Percentiles rank a stretch among this genome's conserved stretches.
Conservation (phyloP, 305 asterid species). For the Andrographis paniculata region DNA sequence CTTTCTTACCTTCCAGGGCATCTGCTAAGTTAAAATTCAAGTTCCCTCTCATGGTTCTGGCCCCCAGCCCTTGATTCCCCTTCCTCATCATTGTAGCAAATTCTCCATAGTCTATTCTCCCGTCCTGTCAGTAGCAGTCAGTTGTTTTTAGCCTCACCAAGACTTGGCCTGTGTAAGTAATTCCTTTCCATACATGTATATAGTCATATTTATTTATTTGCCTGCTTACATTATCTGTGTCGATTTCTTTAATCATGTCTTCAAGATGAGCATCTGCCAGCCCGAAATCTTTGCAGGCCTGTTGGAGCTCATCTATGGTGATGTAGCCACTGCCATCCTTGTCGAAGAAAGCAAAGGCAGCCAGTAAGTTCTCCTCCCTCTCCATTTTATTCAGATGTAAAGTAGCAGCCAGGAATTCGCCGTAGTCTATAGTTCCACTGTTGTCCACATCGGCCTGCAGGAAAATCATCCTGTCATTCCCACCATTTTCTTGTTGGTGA, state of each 20-base stretch:
- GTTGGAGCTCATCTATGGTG: constrained; percentile 58
- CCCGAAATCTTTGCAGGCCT: constrained; percentile 56
- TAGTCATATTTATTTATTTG: too few relatives aligned
- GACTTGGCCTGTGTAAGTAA: background rate
- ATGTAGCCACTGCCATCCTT: constrained; percentile 70
- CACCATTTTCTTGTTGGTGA: too few relatives aligned
- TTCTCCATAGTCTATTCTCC: constrained; percentile 40
- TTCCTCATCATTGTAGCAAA: constrained; percentile 45
- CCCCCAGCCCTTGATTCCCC: constrained; percentile 29
- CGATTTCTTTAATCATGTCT: constrained; percentile 57
- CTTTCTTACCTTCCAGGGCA: constrained; percentile 19
- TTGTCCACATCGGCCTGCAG: constrained; percentile 64
- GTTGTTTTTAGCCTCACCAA: background rate
- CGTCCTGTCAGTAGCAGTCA: constrained; percentile 22
- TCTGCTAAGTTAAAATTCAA: constrained; percentile 30
- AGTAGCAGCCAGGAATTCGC: constrained; percentile 65
- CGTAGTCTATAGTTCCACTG: constrained; percentile 54
- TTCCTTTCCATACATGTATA: too few relatives aligned
- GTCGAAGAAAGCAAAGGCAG: constrained; percentile 66
- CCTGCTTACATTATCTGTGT: constrained; percentile 43
- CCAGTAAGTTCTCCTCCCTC: constrained; percentile 53
- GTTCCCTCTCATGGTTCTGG: constrained; percentile 37
- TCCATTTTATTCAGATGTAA: constrained; percentile 61
- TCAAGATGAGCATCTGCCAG: constrained; percentile 43
- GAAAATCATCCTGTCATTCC: background rate